Base-by-base conservation (phyloP, 164 flowering plant genomes). In the Amborella trichopoda region DNA sequence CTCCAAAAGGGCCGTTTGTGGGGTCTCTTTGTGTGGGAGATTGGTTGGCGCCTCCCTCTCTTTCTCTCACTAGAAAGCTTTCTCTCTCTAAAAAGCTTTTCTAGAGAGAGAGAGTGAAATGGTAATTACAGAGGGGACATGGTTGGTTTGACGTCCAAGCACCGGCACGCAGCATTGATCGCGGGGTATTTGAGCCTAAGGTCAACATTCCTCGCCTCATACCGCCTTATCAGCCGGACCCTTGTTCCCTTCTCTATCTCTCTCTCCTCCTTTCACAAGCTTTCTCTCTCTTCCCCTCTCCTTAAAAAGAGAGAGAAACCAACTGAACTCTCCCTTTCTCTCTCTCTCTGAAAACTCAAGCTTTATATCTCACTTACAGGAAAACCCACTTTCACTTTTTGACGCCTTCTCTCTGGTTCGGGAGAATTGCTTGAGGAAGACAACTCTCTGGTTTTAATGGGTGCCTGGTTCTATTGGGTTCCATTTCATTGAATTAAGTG, bases 111-210 rank as follows among this genome's bases (percentile, higher is more conserved):
- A n/a, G n/a, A n/a, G n/a, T n/a, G n/a, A n/a, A n/a, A n/a, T n/a
- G n/a, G n/a, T n/a, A n/a, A n/a, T 28, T 6, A 25, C 23, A 30
- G 51, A 44, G 47, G 55, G 49, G 40, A 53, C 54, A 59, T 16
- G 52, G 57, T 51, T 52, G 40, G 65, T 63, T 66, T 68, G 71
- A 69, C 77, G 74, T 69, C 59, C 43, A 64, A 62, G 72, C 64
- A 65, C 63, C 65, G 75, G 62, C 68, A 62, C 36, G 38, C 66
- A 52, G 57, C 69, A 55, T 58, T 61, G 54, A 46, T 65, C 52
- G 50, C 73, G 73, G 67, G 39, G 54, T 28, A 22, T 23, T 5
- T n/a, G 46, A 0, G 32, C 20, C 17, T 19, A 51, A 22, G 38
- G 46, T 26, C 45, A 51, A 51, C 34, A 51, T 39, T 25, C 41